phyloP scores from a whole-genome alignment of 768 basidiomycete genomes.

The Leucosporidium yakuticum region DNA sequence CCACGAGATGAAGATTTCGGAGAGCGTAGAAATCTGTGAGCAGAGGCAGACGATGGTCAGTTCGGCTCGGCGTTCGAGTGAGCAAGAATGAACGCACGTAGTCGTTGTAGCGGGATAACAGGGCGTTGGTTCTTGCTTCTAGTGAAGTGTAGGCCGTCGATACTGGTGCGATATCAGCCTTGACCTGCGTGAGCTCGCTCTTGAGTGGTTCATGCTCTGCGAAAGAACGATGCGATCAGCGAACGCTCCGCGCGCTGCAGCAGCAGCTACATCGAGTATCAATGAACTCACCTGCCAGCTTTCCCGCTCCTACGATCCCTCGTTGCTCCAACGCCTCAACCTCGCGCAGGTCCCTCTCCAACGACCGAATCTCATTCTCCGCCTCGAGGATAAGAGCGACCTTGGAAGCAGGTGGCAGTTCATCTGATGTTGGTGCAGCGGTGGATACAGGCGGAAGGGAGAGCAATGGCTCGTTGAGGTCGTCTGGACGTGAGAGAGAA shows the following conservation, averaged over 20 bases:
- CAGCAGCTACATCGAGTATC: not conserved
- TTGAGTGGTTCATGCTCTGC: slow-evolving; percentile 25
- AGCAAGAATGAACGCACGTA: slow-evolving; percentile 9
- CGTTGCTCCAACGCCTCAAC: slow-evolving; percentile 22
- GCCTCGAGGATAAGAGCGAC: slow-evolving; percentile 34
- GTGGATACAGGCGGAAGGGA: slow-evolving; percentile 15
- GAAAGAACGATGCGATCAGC: not conserved
- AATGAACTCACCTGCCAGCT: slow-evolving; percentile 24
- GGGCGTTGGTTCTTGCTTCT: slow-evolving; percentile 13
- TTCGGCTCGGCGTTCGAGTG: too few species aligned
- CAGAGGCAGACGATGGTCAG: not conserved
- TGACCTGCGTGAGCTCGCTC: slow-evolving; percentile 7
- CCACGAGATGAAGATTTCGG: slow-evolving; percentile 35
- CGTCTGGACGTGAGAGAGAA: slow-evolving; percentile 13
- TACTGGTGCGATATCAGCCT: slow-evolving; percentile 22
- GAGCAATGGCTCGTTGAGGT: slow-evolving; percentile 31
- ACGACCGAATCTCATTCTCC: slow-evolving; percentile 25
- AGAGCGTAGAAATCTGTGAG: slow-evolving; percentile 32
- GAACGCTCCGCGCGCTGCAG: not conserved
- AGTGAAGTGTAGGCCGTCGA: slow-evolving; percentile 22
- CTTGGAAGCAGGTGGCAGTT: slow-evolving; percentile 17
- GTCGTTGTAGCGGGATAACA: slow-evolving; percentile 25
- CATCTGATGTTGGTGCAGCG: not conserved
- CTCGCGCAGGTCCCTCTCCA: slow-evolving; percentile 36
- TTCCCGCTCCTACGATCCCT: slow-evolving; percentile 22